Percentiles rank a stretch among this genome's conserved stretches.
These are phyloP conservation scores for Saturnispora mendoncae DNA, from an alignment of 805 yeast genomes.

Conservation along the genomic window DNA sequence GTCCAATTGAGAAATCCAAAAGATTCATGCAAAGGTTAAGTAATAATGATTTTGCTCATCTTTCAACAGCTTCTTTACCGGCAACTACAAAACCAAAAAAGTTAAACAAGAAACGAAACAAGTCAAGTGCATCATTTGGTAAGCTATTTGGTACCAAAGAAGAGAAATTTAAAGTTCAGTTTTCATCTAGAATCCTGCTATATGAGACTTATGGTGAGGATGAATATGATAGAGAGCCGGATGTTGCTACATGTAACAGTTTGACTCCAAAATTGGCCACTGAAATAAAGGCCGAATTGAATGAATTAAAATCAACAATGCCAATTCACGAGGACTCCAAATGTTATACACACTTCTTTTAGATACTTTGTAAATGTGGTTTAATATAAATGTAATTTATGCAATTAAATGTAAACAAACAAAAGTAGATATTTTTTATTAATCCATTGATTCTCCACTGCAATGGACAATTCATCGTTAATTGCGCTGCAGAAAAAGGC, in stretches of 20 bases:
- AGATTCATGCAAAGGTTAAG: slow-evolving; percentile 10
- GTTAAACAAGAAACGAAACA: slow-evolving; percentile 15
- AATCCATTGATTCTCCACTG: neutral
- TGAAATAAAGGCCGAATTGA: slow-evolving; percentile 76
- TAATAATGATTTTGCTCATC: slow-evolving; percentile 7
- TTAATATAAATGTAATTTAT: no score
- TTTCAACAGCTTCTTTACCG: slow-evolving; percentile 13
- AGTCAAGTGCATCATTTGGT: slow-evolving; percentile 18
- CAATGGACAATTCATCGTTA: slow-evolving; percentile 4
- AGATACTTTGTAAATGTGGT: slow-evolving; percentile 12
- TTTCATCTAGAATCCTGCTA: slow-evolving; percentile 73
- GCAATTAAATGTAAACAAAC: neutral
- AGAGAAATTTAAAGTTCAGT: slow-evolving; percentile 32
- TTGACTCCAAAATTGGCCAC: slow-evolving; percentile 82
- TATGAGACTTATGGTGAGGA: slow-evolving; percentile 76
- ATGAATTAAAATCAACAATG: slow-evolving; percentile 73
- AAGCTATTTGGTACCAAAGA: slow-evolving; percentile 13
- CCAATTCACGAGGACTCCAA: slow-evolving; percentile 69
- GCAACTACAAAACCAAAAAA: slow-evolving; percentile 7
- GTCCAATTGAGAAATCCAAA: slow-evolving; percentile 8
- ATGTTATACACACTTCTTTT: slow-evolving; percentile 79
- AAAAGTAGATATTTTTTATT: no score
- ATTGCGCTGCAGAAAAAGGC: slow-evolving; percentile 20
- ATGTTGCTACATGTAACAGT: slow-evolving; percentile 84
- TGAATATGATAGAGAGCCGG: slow-evolving; percentile 91